phyloP scores from a whole-genome alignment of 331 rosid species.

The Rhamnella rubrinervis region DNA sequence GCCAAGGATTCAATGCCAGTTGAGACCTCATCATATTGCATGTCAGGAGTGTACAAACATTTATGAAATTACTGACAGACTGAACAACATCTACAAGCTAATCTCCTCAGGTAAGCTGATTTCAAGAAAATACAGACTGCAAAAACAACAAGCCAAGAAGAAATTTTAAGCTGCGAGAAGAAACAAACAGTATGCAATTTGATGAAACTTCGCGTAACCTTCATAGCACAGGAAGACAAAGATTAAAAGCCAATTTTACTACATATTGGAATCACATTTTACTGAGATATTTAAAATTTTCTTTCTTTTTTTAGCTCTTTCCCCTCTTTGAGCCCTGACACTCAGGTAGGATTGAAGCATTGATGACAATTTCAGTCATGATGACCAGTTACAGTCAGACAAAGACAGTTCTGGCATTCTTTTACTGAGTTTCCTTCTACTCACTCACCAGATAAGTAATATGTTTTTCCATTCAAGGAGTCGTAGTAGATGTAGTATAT shows the following conservation, averaged over 20 bases:
- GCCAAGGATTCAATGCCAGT: conserved; percentile 6
- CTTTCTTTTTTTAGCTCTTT: conserved; percentile 2
- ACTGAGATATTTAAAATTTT: not conserved
- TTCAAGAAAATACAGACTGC: conserved; percentile 88
- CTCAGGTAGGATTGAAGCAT: too few species aligned
- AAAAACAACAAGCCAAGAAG: conserved; percentile 31
- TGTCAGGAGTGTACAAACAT: too few species aligned
- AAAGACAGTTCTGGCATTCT: too few species aligned
- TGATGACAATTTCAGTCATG: too few species aligned
- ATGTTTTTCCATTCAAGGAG: too few species aligned
- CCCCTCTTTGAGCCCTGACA: not conserved
- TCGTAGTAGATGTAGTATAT: too few species aligned
- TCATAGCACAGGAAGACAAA: too few species aligned
- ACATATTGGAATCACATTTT: not conserved
- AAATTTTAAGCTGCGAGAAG: not conserved
- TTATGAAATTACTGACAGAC: not conserved
- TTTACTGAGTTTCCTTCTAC: too few species aligned
- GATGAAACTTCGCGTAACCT: not conserved
- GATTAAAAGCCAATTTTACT: too few species aligned
- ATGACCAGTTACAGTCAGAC: too few species aligned
- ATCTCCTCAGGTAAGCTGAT: conserved; percentile 81
- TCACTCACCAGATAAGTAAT: too few species aligned
- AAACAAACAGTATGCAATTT: not conserved
- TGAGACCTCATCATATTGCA: not conserved
- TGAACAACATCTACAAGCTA: conserved; percentile 58